Conservation (phyloP, 208 protist genomes). For the Tritrichomonas foetus region DNA sequence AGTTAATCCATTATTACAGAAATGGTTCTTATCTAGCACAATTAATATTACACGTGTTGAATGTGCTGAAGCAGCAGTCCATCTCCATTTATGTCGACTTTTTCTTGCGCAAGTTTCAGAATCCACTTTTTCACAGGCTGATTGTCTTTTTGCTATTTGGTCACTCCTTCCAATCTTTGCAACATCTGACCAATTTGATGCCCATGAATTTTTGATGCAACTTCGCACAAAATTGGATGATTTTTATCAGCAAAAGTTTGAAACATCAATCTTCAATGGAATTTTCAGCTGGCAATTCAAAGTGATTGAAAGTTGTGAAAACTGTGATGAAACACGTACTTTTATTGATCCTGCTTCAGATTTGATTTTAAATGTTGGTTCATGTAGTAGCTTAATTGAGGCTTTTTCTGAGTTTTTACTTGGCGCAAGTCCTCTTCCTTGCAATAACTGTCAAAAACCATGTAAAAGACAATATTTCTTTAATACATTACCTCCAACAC, state of each 20-base stretch:
- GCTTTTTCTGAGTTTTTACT: neutral
- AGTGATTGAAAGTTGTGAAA: neutral
- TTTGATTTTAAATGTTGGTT: neutral
- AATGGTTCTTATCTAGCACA: neutral
- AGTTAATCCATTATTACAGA: neutral
- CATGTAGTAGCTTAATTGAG: neutral
- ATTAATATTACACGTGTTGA: neutral
- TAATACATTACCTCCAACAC: neutral
- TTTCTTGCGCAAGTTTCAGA: too few species aligned
- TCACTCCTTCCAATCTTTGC: neutral
- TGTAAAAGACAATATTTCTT: slow-evolving; percentile 1
- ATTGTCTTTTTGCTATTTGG: neutral
- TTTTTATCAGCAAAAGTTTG: slow-evolving; percentile 12
- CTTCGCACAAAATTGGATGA: neutral
- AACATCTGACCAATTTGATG: neutral
- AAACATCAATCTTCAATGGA: neutral
- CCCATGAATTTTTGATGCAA: slow-evolving; percentile 31
- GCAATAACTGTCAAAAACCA: neutral
- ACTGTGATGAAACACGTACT: neutral
- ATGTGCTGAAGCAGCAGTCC: neutral
- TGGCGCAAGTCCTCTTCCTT: neutral
- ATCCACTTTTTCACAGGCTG: neutral
- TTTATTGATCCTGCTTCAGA: neutral
- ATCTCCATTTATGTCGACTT: neutral
- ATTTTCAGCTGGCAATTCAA: slow-evolving; percentile 28